Conservation (phyloP, 768 basidiomycete species). For the Naganishia randhawae region DNA sequence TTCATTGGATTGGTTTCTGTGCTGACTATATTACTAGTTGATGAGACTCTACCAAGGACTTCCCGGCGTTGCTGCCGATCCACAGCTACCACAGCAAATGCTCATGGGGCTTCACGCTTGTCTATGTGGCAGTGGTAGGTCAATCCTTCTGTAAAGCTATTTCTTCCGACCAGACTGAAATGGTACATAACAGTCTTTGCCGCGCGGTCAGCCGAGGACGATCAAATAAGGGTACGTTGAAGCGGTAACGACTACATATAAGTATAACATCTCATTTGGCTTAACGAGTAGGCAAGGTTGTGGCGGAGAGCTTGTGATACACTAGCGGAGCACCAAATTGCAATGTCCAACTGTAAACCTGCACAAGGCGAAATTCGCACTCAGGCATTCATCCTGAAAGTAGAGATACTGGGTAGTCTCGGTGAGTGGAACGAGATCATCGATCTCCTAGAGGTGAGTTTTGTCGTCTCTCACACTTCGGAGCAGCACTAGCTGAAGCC, state of each 20-base stretch:
- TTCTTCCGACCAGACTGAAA: not conserved
- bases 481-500: no score
- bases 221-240: not conserved
- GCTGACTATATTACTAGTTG: not conserved
- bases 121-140: slow-evolving; percentile 4
- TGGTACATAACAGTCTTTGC: slow-evolving; percentile 6
- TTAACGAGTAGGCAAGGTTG: not conserved
- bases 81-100: slow-evolving; percentile 8
- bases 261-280: not conserved
- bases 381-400: not conserved
- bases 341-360: not conserved
- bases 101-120: not conserved
- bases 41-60: slow-evolving; percentile 20
- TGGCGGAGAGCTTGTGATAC: not conserved
- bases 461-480: no score
- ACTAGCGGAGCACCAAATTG: not conserved
- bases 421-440: slow-evolving; percentile 9
- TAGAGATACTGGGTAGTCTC: slow-evolving; percentile 7
- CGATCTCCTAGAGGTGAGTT: not conserved
- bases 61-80: slow-evolving; percentile 3
- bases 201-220: not conserved
- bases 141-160: not conserved
- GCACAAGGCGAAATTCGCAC: not conserved
- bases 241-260: not conserved
- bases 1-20: not conserved